Conservation (phyloP, 176 grass and related monocot species). For the Ampelocalamus luodianensis region DNA sequence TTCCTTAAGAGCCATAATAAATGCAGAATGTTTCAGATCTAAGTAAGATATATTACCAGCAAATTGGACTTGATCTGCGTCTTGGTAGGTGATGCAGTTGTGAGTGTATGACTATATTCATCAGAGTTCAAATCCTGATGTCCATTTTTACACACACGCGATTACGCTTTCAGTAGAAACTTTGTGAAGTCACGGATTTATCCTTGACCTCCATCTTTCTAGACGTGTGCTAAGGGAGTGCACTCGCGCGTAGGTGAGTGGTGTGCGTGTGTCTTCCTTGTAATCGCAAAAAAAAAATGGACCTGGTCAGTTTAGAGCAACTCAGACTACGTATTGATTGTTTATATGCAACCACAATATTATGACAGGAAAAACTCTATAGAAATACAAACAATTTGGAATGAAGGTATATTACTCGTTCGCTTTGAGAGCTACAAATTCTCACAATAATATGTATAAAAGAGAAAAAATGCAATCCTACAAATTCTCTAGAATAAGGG, state of each 20-base stretch:
- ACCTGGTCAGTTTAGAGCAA: not conserved
- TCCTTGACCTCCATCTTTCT: too few species aligned
- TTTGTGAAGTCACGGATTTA: too few species aligned
- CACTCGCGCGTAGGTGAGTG: too few species aligned
- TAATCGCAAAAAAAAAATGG: too few species aligned
- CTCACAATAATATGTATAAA: not conserved
- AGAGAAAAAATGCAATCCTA: not conserved
- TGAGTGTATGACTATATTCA: too few species aligned
- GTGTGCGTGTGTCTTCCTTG: too few species aligned
- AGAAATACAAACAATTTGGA: not conserved
- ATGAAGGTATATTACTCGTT: not conserved
- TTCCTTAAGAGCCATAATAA: constrained; percentile 46
- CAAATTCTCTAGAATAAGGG: not conserved
- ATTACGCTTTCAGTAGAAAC: too few species aligned
- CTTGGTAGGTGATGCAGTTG: too few species aligned
- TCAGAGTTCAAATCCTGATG: too few species aligned
- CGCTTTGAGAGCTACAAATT: not conserved
- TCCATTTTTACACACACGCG: too few species aligned
- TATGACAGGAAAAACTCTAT: not conserved
- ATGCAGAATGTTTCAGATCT: constrained; percentile 4
- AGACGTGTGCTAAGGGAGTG: too few species aligned
- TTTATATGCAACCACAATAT: not conserved
- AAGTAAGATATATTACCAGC: not conserved
- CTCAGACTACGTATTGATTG: not conserved
- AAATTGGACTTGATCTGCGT: not conserved